Evolutionary conservation across 2,329 filamentous ascomycete species (phyloP).

Genomic region (Aspergillus terreus): DNA sequence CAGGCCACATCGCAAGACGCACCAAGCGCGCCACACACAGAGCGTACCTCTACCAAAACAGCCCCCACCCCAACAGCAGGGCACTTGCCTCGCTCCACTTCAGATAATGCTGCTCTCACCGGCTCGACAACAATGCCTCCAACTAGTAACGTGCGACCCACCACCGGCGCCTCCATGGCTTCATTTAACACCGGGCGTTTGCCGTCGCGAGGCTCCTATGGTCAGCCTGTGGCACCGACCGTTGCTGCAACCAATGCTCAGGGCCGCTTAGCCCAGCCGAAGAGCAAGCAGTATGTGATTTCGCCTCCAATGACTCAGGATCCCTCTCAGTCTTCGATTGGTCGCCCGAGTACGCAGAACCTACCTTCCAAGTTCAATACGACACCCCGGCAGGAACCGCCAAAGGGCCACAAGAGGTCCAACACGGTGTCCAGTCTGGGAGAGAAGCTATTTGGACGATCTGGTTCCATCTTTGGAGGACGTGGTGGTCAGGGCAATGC

Average conservation of each 20-base stretch:
- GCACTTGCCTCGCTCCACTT: constrained; percentile 51
- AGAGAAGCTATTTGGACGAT: constrained; percentile 80
- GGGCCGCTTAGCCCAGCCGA: constrained; percentile 82
- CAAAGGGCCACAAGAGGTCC: constrained; percentile 61
- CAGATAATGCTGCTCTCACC: constrained; percentile 56
- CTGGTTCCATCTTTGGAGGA: constrained; percentile 74
- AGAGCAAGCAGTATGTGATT: constrained; percentile 67
- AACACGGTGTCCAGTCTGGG: constrained; percentile 77
- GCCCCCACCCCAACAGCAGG: constrained; percentile 42
- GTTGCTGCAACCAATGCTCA: constrained; percentile 86
- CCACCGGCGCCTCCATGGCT: constrained; percentile 77
- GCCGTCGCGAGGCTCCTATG: constrained; percentile 76
- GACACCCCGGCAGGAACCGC: constrained; percentile 49
- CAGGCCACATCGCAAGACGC: constrained; percentile 3
- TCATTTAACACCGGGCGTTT: constrained; percentile 59
- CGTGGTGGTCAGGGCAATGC: constrained; percentile 33
- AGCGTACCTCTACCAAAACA: constrained; percentile 13
- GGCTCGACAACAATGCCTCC: constrained; percentile 36
- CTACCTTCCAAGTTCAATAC: constrained; percentile 56
- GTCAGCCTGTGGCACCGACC: constrained; percentile 80
- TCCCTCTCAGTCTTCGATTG: constrained; percentile 52
- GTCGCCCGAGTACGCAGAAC: constrained; percentile 57
- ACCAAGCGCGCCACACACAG: constrained; percentile 5
- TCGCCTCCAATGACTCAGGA: constrained; percentile 62
- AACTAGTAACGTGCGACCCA: constrained; percentile 58